Evolutionary conservation across 768 basidiomycete species (phyloP), one percentile per base, ranked within the genome.

Genomic region (Inosperma sp.): DNA sequence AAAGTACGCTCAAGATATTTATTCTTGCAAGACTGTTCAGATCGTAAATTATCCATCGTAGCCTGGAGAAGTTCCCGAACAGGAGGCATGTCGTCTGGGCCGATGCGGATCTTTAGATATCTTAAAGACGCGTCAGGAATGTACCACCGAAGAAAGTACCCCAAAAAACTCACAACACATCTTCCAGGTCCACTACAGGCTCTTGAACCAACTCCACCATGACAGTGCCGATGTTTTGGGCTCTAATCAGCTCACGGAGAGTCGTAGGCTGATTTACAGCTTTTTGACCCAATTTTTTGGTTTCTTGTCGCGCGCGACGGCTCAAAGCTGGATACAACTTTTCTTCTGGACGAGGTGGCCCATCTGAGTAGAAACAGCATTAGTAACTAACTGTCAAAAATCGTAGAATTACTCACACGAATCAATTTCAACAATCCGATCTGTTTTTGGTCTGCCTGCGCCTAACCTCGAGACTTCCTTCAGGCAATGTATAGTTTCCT

Each of bases 1-100:
- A 54, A 55, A 4, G 37, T 40, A 0, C 57, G 55, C 39, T 68
- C 59, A 23, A 68, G 59, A 21, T 65, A 61, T 51, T 37, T 53
- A 42, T 68, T 67, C 41, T 56, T 60, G 49, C 64, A 58, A 7
- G 52, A 35, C 54, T 37, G 52, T 41, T 45, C 54, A 4, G 45
- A 61, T 46, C 30, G 63, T 66, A 48, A 55, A 54, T 41, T 54
- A 22, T 58, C 54, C 7, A 59, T 37, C 19, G 59, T 60, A 5
- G 42, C 48, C 46, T 58, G 52, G 12, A 63, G 56, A 7, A 65
- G 54, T 2, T 52, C n/a, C 19, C 49, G 49, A 29, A 65, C 56
- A 10, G 41, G 49, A 21, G 53, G 23, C 17, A 34, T n/a, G 21
- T 51, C 22, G 23, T 26, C 43, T 26, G 23, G 40, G 6, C 37